Percentiles rank a stretch among this genome's conserved stretches.
These are phyloP conservation scores for Tylopilus sp. DNA, from an alignment of 768 basidiomycete genomes.

Conservation along the genomic window DNA sequence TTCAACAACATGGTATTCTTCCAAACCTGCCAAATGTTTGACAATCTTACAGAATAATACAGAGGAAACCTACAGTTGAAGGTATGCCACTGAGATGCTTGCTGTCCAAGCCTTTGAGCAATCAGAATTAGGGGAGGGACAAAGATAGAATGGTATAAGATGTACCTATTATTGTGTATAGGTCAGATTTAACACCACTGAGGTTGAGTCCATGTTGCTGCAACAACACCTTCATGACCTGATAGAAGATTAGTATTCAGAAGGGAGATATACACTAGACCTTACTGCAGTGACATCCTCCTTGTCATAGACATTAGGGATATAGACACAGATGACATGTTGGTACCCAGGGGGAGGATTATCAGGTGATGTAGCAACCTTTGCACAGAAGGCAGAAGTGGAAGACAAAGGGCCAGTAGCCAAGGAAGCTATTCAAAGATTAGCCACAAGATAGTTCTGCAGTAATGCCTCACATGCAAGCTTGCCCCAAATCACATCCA, in stretches of 20 bases:
- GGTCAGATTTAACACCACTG: constrained; percentile 66
- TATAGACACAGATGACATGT: constrained; percentile 68
- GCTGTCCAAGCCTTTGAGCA: constrained; percentile 59
- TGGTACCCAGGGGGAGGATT: constrained; percentile 47
- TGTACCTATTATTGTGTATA: constrained; percentile 63
- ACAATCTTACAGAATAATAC: neutral
- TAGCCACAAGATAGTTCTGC: neutral
- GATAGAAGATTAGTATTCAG: neutral
- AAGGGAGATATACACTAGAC: neutral
- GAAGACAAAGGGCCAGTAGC: constrained; percentile 58
- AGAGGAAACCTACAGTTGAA: constrained; percentile 50
- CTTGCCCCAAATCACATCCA: constrained; percentile 60
- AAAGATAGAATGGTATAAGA: neutral
- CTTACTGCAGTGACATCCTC: constrained; percentile 51
- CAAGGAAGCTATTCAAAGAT: constrained; percentile 48
- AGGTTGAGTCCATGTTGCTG: constrained; percentile 62
- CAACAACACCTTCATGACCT: constrained; percentile 68
- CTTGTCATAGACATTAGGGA: constrained; percentile 71
- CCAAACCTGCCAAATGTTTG: constrained; percentile 51
- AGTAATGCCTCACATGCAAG: constrained; percentile 50
- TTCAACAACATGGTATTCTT: constrained; percentile 57
- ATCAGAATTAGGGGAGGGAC: neutral
- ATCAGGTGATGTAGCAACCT: constrained; percentile 63
- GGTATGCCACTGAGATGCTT: constrained; percentile 73
- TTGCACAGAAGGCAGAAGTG: constrained; percentile 54